Evolutionary conservation across 176 grass and related monocot species (phyloP), one percentile per base, ranked within the genome.

Genomic region (Zoysia pacifica): DNA sequence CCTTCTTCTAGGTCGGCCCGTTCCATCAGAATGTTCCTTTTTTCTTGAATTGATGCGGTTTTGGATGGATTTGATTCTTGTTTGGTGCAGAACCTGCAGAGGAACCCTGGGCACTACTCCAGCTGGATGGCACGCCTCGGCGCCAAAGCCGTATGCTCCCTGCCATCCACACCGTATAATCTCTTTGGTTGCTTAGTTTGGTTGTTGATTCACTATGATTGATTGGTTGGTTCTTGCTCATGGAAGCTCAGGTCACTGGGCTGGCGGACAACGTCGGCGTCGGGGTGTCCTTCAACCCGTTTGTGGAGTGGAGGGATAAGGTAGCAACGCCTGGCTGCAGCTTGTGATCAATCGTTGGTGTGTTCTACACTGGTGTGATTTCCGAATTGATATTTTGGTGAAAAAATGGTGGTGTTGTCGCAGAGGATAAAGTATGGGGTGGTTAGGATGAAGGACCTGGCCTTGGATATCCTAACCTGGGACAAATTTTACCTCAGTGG

Each of bases 341-440:
- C 41, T 18, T 80, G 16, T 38, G 28, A 9, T 55, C 0, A 36
- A 43, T 12, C 54, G 7, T 19, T 28, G 74, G 10, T 37, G 37
- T 51, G 46, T 52, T 15, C 19, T 56, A 9, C 43, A 74, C 6
- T 49, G 6, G 35, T 48, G n/a, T 58, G 5, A n/a, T 62, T 62
- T 20, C 9, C 10, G 20, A 40, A 73, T 70, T 79, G 75, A 50
- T 62, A 11, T 71, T 3, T 37, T 2, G 15, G 2, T 80, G 47
- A 61, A 12, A 56, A 36, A 43, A 36, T 79, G 39, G 6, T 65
- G 74, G 16, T 70, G 8, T 28, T 39, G 75, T 78, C 39, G 67
- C 65, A 98, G 92, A 89, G 75, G 73, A 98, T 94, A 77, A 98
- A 98, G 41, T 97, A 97, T 73, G 95, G 95, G 6, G 90, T 97